These are phyloP conservation scores for Colletotrichum zoysiae DNA, from an alignment of 2,329 filamentous ascomycete species.

Conservation along the genomic window DNA sequence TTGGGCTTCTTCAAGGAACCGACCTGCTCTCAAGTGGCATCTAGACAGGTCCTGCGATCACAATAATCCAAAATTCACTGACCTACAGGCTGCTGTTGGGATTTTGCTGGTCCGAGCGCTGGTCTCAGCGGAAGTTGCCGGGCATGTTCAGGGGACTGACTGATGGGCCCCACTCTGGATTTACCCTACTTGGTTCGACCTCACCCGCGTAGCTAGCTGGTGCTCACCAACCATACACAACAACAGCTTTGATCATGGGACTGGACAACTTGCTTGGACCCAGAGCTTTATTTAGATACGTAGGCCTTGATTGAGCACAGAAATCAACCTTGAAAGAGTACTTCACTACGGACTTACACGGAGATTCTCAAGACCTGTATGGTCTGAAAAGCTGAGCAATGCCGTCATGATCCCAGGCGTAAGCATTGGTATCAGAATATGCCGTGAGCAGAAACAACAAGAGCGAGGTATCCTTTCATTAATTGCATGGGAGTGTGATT, in stretches of 20 bases:
- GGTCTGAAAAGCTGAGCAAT: no score
- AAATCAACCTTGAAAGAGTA: no score
- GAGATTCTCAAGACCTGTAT: no score
- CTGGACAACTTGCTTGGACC: not conserved
- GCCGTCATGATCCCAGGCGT: no score
- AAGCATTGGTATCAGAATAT: no score
- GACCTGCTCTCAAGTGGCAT: conserved; percentile 1
- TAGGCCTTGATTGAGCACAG: no score
- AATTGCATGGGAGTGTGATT: not conserved
- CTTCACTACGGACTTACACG: no score
- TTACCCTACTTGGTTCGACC: not conserved
- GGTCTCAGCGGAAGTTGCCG: conserved; percentile 15
- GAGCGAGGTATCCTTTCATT: not conserved
- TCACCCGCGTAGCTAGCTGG: not conserved
- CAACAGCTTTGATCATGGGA: not conserved
- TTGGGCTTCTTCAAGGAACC: conserved; percentile 3
- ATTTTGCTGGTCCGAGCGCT: conserved; percentile 17
- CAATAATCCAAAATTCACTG: conserved; percentile 29
- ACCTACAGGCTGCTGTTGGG: conserved; percentile 1
- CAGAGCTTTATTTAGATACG: not conserved
- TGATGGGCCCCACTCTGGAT: not conserved
- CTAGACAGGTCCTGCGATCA: not conserved
- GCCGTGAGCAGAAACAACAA: no score
- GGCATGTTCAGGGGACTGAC: not conserved
- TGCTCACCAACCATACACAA: not conserved